Base-by-base conservation (phyloP, 495 filamentous ascomycete species). In the Parmelia sp. region DNA sequence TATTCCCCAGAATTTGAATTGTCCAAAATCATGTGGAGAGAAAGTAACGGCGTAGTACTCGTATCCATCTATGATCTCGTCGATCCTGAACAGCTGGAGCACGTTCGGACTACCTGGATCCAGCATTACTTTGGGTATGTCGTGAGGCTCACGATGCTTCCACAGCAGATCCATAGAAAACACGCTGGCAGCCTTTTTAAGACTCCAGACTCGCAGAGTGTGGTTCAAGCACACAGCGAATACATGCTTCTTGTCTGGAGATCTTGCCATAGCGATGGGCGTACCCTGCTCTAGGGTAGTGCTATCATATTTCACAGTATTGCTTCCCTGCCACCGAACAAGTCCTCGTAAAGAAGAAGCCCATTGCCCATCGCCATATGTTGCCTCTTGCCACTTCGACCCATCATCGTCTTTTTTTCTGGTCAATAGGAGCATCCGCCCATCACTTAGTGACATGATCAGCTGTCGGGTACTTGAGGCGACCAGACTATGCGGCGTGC, bases 1-100 rank as follows among this genome's bases (percentile, higher is more conserved):
- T 4, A 92, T 82, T 59, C 83, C 86, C 91, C 92, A 99, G 75
- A 99, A 92, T 74, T 97, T 97, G 83, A 99, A 97, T 67, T 91
- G 86, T 31, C 91, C 90, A 71, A 91, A 79, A 64, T 90, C 86
- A 69, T 91, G 79, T 12, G 94, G 91, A 39, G 92, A 96, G 73
- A 90, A 96, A 17, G 91, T 93, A 29, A 90, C 84, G 27, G 91
- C 82, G 64, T 89, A 82, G 68, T 90, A 91, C 51, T 81, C 77
- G 63, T 90, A 82, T 29, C 80, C 82, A 56, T 84, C 78, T 37
- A 80, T 71, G 17, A 77, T 75, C 55, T 78, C 74, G 57, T 80
- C 74, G 8, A 79, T 76, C 47, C 88, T 83, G 60, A 92, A 79
- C 19, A 96, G 82, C 60, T 85, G 83, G 51, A 97, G 81, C 36